A percentile compares a stretch with the other conserved stretches of the same genome.
Evolutionary conservation across 306 rosid genomes (phyloP).

Genomic region (Casuarina cunninghamiana): DNA sequence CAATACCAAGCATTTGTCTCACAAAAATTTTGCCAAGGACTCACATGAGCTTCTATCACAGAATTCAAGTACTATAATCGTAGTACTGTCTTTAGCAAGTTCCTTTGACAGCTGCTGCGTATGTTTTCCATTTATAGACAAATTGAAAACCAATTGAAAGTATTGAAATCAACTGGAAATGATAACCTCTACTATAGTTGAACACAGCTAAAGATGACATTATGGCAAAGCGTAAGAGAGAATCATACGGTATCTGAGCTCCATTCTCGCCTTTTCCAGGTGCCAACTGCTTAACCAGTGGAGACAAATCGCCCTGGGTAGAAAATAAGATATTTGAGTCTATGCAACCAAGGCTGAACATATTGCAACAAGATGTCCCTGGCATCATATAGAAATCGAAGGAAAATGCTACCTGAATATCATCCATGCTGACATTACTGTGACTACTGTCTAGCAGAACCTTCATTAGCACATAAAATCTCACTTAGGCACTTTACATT

Average conservation of each 20-base stretch:
- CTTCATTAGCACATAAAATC: constrained; percentile 42
- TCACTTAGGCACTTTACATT: constrained; percentile 33
- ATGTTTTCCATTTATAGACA: background rate
- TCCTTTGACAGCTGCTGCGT: background rate
- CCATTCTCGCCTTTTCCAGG: constrained; percentile 60
- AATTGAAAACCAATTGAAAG: constrained; percentile 1
- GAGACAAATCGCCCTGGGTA: constrained; percentile 87
- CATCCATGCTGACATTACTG: constrained; percentile 69
- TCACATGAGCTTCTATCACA: background rate
- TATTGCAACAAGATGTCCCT: constrained; percentile 3
- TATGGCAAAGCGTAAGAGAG: constrained; percentile 17
- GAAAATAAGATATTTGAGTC: constrained; percentile 32
- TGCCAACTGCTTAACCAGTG: constrained; percentile 73
- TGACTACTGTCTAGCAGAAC: constrained; percentile 76
- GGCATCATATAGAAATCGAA: constrained; percentile 21
- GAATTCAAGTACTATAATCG: background rate
- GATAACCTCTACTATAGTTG: constrained; percentile 3
- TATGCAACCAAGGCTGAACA: constrained; percentile 20
- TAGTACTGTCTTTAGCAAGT: background rate
- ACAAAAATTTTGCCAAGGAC: background rate
- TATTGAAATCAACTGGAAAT: constrained; percentile 14
- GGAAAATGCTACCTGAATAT: constrained; percentile 67
- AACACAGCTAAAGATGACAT: constrained; percentile 15
- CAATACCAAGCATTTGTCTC: background rate
- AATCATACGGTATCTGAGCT: constrained; percentile 78